Percentiles rank a stretch among this genome's conserved stretches.
These are phyloP conservation scores for Pythium sukuiense DNA, from an alignment of 352 stramenopile species.

Conservation along the genomic window DNA sequence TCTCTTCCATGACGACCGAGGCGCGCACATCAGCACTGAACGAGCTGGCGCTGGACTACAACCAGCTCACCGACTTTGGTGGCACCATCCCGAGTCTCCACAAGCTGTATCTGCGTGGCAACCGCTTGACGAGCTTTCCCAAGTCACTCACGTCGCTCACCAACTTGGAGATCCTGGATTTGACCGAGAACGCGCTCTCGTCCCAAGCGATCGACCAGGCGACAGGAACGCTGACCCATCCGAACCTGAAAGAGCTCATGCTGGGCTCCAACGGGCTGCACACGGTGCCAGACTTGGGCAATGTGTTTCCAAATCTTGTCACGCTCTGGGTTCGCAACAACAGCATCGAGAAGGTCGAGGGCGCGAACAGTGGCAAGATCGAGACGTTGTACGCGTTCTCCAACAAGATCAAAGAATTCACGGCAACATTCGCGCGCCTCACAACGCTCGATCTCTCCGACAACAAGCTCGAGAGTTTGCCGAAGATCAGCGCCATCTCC, in stretches of 20 bases:
- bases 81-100: conserved; percentile 20
- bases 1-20: conserved; percentile 8
- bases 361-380: conserved; percentile 16
- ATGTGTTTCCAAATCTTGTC: conserved; percentile 17
- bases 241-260: conserved; percentile 17
- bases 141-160: conserved; percentile 11
- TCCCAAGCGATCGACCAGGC: conserved; percentile 8
- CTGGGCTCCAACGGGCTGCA: conserved; percentile 18
- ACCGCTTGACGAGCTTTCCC: conserved; percentile 20
- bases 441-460: conserved; percentile 16
- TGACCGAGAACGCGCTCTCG: conserved; percentile 18
- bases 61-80: conserved; percentile 24
- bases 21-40: conserved; percentile 10
- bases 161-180: conserved; percentile 13
- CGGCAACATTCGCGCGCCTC: conserved; percentile 21
- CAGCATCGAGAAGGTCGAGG: conserved; percentile 19
- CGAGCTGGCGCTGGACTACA: conserved; percentile 19
- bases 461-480: conserved; percentile 22
- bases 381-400: conserved; percentile 5
- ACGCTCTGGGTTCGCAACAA: conserved; percentile 27
- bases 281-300: conserved; percentile 17
- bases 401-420: conserved; percentile 26
- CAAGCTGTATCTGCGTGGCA: conserved; percentile 16
- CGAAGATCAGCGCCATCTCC: conserved; percentile 15
- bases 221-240: conserved; percentile 5